Evolutionary conservation across 2,329 filamentous ascomycete species (phyloP), one percentile per base, ranked within the genome.

Genomic region (Arthrobotrys musiformis): DNA sequence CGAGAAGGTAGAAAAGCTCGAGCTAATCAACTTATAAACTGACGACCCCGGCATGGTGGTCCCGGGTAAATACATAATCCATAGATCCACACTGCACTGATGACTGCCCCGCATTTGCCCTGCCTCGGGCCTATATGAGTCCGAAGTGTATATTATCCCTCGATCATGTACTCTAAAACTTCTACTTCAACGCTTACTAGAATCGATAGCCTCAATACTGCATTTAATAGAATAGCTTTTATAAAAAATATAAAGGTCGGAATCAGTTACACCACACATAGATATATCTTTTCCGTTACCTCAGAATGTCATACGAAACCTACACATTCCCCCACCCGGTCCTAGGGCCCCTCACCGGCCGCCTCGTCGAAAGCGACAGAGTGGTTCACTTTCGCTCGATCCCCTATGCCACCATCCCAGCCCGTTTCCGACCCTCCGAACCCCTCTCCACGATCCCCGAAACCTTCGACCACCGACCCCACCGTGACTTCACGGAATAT

Each of bases 381-480:
- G 28, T 76, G 22, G 72, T 76, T 24, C 72, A 76, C 50, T 76
- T 76, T 30, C 72, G 72, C 22, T 62, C 46, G 6, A 76, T 76
- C 58, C 72, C 72, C 17, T 76, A 76, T 15, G 72, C 72, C 22
- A 76, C 72, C 19, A 60, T 76, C 37, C 63, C 72, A 17, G 72
- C 72, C 22, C 72, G 72, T 50, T 76, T 76, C 28, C 72, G 72
- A 11, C 72, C 72, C 28, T 76, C 72, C 15, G 8, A 46, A 13
- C 64, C 42, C 26, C 72, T 76, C 42, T 44, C 63, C 17, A 17
- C 33, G 5, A 76, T 76, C 30, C 72, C 72, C 19, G 56, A 69
- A 22, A 56, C 28, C 40, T 76, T 76, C 30, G 72, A 76, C 58
- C 56, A 69, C 56, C 72, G 72, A 33, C 72, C 72, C 19, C 63